These are phyloP conservation scores for Dinochytrium kinnereticum DNA, from an alignment of 371 early-diverging fungal species.

Conservation along the genomic window DNA sequence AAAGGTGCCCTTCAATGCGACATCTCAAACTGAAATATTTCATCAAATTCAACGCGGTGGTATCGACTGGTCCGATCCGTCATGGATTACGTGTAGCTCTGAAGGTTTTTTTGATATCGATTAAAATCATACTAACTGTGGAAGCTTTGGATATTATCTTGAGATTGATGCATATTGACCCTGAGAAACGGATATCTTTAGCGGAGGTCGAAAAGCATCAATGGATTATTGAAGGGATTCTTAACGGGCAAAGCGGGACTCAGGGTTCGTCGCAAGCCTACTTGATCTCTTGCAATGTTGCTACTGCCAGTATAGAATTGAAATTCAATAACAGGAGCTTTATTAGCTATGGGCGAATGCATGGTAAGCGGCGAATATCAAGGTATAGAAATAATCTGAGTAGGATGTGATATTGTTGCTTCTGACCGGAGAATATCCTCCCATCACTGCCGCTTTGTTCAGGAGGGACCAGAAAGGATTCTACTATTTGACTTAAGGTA, in stretches of 20 bases:
- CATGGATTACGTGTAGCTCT: conserved; percentile 10
- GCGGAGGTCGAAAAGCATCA: conserved; percentile 19
- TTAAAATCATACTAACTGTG: neutral
- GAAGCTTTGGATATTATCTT: conserved; percentile 21
- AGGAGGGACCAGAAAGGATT: neutral
- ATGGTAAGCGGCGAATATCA: neutral
- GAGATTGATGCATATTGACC: conserved; percentile 28
- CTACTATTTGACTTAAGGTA: neutral
- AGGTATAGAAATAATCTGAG: neutral
- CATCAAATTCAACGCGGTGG: conserved; percentile 22
- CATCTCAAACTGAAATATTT: conserved; percentile 16
- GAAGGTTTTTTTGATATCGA: conserved; percentile 8
- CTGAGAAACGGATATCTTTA: conserved; percentile 21
- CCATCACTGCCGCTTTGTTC: neutral
- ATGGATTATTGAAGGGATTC: conserved; percentile 24
- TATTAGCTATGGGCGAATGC: neutral
- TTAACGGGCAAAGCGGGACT: too few species aligned
- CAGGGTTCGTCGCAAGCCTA: too few species aligned
- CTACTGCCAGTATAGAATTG: too few species aligned
- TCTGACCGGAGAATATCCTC: neutral
- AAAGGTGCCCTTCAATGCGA: conserved; percentile 22
- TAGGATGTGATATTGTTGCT: neutral
- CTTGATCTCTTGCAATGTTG: too few species aligned
- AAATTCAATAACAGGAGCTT: too few species aligned
- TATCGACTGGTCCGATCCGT: conserved; percentile 26